A percentile compares a stretch with the other conserved stretches of the same genome.
These are phyloP conservation scores for Raffaelea deltoideospora DNA, from an alignment of 2,329 filamentous ascomycete species.

Conservation along the genomic window DNA sequence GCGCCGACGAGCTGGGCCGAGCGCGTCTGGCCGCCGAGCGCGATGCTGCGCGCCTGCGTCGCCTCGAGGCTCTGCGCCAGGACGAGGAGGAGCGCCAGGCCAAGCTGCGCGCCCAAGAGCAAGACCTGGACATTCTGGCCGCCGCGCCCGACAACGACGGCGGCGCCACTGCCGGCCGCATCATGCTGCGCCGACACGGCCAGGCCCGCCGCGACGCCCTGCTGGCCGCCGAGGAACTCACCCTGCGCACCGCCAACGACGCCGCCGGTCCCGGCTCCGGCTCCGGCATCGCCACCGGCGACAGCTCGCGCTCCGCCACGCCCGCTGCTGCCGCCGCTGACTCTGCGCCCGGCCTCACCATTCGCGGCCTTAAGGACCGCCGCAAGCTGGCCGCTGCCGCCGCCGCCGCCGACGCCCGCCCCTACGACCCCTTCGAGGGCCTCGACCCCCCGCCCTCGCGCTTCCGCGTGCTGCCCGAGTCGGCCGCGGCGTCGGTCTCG, in stretches of 20 bases:
- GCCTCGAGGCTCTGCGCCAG: conserved; percentile 48
- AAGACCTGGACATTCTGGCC: conserved; percentile 56
- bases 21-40: conserved; percentile 47
- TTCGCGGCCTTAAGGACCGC: conserved; percentile 65
- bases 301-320: conserved; percentile 9
- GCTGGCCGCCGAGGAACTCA: conserved; percentile 23
- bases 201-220: conserved; percentile 25
- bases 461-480: conserved; percentile 46
- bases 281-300: conserved; percentile 1
- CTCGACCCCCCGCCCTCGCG: conserved; percentile 52
- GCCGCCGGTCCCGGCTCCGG: conserved; percentile 8
- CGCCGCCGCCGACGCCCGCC: conserved; percentile 48
- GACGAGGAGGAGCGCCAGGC: conserved; percentile 56
- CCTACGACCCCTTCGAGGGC: conserved; percentile 82
- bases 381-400: conserved; percentile 23
- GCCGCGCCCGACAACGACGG: conserved; percentile 32
- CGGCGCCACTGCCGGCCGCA: conserved; percentile 32
- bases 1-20: conserved; percentile 36
- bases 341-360: conserved; percentile 32
- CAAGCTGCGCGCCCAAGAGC: conserved; percentile 46
- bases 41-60: conserved; percentile 47
- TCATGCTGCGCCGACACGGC: conserved; percentile 60
- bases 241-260: conserved; percentile 12
- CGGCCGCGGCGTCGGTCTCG: too few relatives aligned
- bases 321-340: not conserved